Evolutionary conservation across 345 rosid species (phyloP).

Genomic region (Brassica rapa): DNA sequence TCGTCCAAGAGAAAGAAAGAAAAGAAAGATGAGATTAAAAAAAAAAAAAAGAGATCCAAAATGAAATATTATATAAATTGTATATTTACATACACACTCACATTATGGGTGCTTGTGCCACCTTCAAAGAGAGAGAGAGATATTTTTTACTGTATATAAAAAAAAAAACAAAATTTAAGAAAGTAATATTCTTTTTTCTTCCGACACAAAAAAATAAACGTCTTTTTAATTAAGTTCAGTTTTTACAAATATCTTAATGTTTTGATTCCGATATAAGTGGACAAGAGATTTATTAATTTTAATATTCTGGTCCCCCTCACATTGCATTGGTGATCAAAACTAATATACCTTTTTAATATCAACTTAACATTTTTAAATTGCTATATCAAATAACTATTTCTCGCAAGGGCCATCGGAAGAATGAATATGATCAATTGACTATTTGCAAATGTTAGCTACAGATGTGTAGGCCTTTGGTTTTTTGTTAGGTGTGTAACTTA

Average conservation of each 20-base stretch:
- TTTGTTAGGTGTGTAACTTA: not conserved
- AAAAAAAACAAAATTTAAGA: not conserved
- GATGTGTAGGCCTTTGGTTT: not conserved
- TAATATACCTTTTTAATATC: not conserved
- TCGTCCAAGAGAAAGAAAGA: slow-evolving; percentile 23
- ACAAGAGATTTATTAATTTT: slow-evolving; percentile 15
- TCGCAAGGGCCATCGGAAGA: not conserved
- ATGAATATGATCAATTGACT: not conserved
- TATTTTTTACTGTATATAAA: not conserved
- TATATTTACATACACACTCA: slow-evolving; percentile 12
- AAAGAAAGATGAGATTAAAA: slow-evolving; percentile 2
- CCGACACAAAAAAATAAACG: not conserved
- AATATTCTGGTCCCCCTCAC: not conserved
- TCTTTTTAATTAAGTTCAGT: slow-evolving; percentile 25
- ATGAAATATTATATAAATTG: slow-evolving; percentile 16
- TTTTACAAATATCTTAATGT: slow-evolving; percentile 18
- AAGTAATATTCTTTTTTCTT: slow-evolving; percentile 26
- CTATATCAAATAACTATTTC: slow-evolving; percentile 5
- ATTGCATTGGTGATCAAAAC: slow-evolving; percentile 13
- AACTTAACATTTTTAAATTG: not conserved
- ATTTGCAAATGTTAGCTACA: not conserved
- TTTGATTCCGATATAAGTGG: slow-evolving; percentile 43
- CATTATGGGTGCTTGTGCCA: slow-evolving; percentile 46
- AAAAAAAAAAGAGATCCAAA: slow-evolving; percentile 31
- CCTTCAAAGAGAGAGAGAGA: slow-evolving; percentile 23